Evolutionary conservation across 495 filamentous ascomycete genomes (phyloP).

Genomic region (Penicillium coffeae): DNA sequence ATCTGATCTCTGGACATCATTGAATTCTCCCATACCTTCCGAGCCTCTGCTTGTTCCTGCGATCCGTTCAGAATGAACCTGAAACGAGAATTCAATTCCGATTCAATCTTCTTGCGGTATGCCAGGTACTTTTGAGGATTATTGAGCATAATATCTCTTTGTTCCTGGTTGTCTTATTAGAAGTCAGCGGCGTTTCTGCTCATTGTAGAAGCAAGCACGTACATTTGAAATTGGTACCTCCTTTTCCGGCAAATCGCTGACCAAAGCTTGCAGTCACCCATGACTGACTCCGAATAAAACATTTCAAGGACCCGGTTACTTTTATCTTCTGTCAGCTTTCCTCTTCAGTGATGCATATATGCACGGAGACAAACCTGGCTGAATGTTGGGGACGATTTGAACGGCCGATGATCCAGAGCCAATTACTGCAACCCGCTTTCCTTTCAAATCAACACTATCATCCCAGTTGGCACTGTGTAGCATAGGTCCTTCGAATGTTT

Average conservation of each 20-base stretch:
- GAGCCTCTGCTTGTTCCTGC: too few relatives aligned
- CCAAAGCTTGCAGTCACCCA: conserved; percentile 17
- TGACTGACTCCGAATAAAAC: too few relatives aligned
- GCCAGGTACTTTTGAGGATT: conserved; percentile 18
- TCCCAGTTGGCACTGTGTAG: conserved; percentile 49
- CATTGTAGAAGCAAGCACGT: not conserved
- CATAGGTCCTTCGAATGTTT: conserved; percentile 41
- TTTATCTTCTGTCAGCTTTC: too few relatives aligned
- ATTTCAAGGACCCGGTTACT: too few relatives aligned
- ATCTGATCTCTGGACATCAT: too few relatives aligned
- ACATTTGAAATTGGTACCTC: conserved; percentile 15
- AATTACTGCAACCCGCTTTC: conserved; percentile 47
- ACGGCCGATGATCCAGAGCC: conserved; percentile 40
- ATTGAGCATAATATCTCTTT: conserved; percentile 19
- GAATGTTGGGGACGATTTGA: conserved; percentile 51
- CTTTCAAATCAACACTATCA: conserved; percentile 27
- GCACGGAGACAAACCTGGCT: conserved; percentile 30
- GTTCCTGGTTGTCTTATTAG: conserved; percentile 20
- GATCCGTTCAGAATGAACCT: conserved; percentile 11
- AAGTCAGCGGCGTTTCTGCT: conserved; percentile 13
- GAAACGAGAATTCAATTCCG: conserved; percentile 33
- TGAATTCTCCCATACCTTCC: too few relatives aligned
- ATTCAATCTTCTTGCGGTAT: conserved; percentile 40
- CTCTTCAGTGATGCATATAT: too few relatives aligned
- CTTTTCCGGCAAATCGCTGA: conserved; percentile 8